Percentiles rank a stretch among this genome's conserved stretches.
These are phyloP conservation scores for Vitis rupestris DNA, from an alignment of 164 flowering plant genomes.

Conservation along the genomic window DNA sequence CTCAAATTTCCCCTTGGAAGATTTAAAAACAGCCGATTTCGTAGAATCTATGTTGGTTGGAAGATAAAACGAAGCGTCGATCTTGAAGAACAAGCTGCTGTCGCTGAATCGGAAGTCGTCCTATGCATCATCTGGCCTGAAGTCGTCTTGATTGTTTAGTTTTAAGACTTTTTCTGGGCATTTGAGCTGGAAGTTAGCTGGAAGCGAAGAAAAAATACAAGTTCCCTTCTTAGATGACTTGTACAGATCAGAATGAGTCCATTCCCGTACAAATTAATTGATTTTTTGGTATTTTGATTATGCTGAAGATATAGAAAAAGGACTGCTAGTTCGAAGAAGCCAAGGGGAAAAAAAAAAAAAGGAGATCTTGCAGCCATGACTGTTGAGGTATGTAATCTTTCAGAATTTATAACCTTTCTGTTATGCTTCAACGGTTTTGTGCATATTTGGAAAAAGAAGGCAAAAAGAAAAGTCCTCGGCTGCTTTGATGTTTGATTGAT, in stretches of 20 bases:
- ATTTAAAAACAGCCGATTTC: too few relatives aligned
- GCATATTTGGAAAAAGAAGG: neutral
- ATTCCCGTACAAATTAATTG: neutral
- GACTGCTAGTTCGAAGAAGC: neutral
- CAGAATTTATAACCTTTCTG: neutral
- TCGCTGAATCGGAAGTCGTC: neutral
- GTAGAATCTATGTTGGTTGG: too few relatives aligned
- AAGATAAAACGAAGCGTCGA: too few relatives aligned
- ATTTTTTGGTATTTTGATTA: neutral
- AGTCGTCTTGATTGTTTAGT: neutral
- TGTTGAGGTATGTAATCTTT: conserved; percentile 15
- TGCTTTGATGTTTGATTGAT: neutral
- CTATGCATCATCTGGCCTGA: neutral
- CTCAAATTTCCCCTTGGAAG: too few relatives aligned
- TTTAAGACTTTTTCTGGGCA: neutral
- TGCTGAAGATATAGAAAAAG: too few relatives aligned
- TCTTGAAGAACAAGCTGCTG: too few relatives aligned
- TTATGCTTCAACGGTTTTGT: neutral
- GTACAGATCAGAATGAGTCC: neutral
- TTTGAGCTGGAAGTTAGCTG: neutral
- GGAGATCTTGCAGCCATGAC: conserved; percentile 13
- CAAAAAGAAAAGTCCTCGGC: neutral
- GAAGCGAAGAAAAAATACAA: neutral
- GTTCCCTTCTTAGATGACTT: neutral
- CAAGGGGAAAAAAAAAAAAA: neutral